Conservation (phyloP, 2,329 filamentous ascomycete genomes). For the Colletotrichum spaethianum region DNA sequence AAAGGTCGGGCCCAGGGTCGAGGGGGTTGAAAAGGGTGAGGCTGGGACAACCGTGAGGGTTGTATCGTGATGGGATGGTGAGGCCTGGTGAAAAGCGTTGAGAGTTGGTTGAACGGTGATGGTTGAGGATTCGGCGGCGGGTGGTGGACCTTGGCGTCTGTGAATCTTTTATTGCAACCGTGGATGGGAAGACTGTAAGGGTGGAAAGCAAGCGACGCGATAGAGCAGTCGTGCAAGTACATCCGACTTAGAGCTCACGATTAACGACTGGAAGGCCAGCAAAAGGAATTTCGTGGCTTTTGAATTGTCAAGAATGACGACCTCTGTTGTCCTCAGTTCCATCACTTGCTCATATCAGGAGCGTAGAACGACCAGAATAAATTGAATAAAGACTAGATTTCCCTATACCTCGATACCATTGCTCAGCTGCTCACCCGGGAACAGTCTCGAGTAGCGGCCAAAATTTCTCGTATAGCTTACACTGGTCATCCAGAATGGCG, state of each 20-base stretch:
- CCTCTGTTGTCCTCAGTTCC: background rate
- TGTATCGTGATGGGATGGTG: constrained; percentile 47
- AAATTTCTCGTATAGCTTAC: constrained; percentile 42
- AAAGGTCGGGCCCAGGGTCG: constrained; percentile 62
- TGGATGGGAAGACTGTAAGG: background rate
- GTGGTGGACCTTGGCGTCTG: background rate
- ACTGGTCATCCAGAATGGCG: constrained; percentile 42
- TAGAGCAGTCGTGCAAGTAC: background rate
- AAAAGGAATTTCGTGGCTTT: too few species aligned
- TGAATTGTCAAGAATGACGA: background rate
- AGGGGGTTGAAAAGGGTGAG: constrained; percentile 65
- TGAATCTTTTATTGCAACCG: background rate
- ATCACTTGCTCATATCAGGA: background rate
- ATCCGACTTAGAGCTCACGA: background rate
- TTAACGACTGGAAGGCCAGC: background rate
- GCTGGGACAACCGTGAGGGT: constrained; percentile 61
- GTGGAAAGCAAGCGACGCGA: background rate
- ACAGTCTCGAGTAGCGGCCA: constrained; percentile 40
- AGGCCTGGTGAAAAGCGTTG: background rate
- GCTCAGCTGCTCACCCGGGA: too few species aligned
- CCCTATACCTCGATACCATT: background rate
- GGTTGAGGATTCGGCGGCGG: background rate
- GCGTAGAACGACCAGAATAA: background rate
- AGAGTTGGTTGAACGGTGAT: background rate
- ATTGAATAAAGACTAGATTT: background rate